These are phyloP conservation scores for Macaranga tanarius DNA, from an alignment of 441 rosid genomes.

Conservation along the genomic window DNA sequence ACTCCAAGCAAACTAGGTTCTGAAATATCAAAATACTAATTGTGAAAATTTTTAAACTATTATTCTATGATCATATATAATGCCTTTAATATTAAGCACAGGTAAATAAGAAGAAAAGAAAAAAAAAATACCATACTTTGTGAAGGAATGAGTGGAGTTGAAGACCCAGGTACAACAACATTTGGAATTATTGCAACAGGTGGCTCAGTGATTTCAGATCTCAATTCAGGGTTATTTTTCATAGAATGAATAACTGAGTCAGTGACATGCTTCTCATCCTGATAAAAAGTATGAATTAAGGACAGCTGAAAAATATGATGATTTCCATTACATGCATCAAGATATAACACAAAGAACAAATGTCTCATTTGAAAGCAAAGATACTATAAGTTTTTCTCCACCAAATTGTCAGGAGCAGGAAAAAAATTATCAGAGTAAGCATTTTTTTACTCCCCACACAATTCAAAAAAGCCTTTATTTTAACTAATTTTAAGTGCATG, in stretches of 20 bases:
- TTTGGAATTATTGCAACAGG: conserved; percentile 41
- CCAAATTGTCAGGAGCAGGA: neutral
- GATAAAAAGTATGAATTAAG: conserved; percentile 20
- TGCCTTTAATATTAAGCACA: conserved; percentile 13
- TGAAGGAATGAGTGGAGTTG: conserved; percentile 40
- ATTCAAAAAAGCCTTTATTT: conserved; percentile 13
- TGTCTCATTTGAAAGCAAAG: neutral
- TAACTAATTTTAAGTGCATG: conserved; percentile 6
- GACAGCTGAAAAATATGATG: conserved; percentile 12
- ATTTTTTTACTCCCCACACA: neutral
- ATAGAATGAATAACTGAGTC: conserved; percentile 40
- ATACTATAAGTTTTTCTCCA: neutral
- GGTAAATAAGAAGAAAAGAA: neutral
- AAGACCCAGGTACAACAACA: conserved; percentile 37
- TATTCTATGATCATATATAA: neutral
- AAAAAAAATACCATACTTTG: conserved; percentile 48
- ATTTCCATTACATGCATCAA: neutral
- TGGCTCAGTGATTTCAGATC: conserved; percentile 53
- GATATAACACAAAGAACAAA: neutral
- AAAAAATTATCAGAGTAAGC: neutral
- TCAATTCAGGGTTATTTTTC: conserved; percentile 44
- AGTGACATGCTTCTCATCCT: conserved; percentile 50
- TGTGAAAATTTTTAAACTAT: conserved; percentile 8
- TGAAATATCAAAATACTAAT: conserved; percentile 31
- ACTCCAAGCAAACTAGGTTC: conserved; percentile 83